Evolutionary conservation across 306 rosid genomes (phyloP), one percentile per base, ranked within the genome.

Genomic region (Corylus americana): DNA sequence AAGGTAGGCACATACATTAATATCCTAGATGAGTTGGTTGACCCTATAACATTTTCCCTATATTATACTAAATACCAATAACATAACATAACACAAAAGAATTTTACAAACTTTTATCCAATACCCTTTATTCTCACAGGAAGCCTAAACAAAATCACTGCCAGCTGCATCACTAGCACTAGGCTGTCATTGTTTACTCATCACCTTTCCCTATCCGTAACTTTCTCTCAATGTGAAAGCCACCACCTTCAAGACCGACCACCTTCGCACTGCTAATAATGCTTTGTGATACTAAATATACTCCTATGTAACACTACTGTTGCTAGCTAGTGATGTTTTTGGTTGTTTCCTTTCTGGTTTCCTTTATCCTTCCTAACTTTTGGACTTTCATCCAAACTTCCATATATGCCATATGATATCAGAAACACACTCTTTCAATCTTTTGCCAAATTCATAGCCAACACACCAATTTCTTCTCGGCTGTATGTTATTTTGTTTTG

Each of bases 291-390:
- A 20, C 72, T 39, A 68, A 68, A 68, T 66, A 42, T 35, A 9
- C 4, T 42, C 53, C 72, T 10, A 64, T 45, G 4, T 10, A 42
- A n/a, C 42, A 9, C 27, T 20, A n/a, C 27, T 4, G 51, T 11
- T 68, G 44, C 25, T 42, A 68, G 44, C 25, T 42, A 42, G 72
- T 68, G 72, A n/a, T 37, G 72, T 68, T 68, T 67, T 68, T 68
- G 72, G 72, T 68, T 68, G 72, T 42, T 42, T 20, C 51, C 45
- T 45, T 63, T 31, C 70, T 68, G 51, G 72, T 42, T 68, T 68
- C 72, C 72, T 68, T 3, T 42, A 42, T n/a, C 72, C 14, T 68
- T 68, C 72, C 27, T 67, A 1, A 27, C 72, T 67, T 42, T 67
- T 42, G 72, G 72, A 67, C 51, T 42, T 37, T 68, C 9, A 42